Percentiles rank a stretch among this genome's conserved stretches.
phyloP scores from a whole-genome alignment of 768 basidiomycete species.

The Suillus bovinus region DNA sequence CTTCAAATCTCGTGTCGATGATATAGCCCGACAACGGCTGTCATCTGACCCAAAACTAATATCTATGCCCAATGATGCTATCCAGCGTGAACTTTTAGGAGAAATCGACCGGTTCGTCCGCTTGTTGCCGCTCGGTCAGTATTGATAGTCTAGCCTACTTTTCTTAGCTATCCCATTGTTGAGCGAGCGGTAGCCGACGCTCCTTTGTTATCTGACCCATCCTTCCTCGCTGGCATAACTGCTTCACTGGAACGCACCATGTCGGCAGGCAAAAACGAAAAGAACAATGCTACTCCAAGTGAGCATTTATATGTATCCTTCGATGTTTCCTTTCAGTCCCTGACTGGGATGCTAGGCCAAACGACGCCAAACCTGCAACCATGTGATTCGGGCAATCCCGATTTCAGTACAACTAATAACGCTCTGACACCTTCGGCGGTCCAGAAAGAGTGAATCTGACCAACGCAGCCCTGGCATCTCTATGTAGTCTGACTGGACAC shows the following conservation, averaged over 20 bases:
- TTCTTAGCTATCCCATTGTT: slow-evolving; percentile 59
- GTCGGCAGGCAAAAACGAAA: slow-evolving; percentile 34
- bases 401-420: not conserved
- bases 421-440: not conserved
- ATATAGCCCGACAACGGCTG: slow-evolving; percentile 59
- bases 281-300: slow-evolving; percentile 6
- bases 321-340: not conserved
- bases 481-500: not conserved
- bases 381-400: not conserved
- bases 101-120: slow-evolving; percentile 65
- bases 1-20: slow-evolving; percentile 60
- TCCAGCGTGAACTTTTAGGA: slow-evolving; percentile 66
- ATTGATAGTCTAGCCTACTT: not conserved
- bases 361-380: not conserved
- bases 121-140: slow-evolving; percentile 1
- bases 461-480: not conserved
- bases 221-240: slow-evolving; percentile 46
- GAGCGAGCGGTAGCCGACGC: slow-evolving; percentile 60
- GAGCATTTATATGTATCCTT: slow-evolving; percentile 11
- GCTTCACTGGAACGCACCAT: slow-evolving; percentile 47
- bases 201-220: slow-evolving; percentile 47
- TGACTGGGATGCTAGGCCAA: slow-evolving; percentile 3
- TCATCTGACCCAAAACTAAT: slow-evolving; percentile 53
- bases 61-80: slow-evolving; percentile 49
- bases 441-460: not conserved